Evolutionary conservation across 306 rosid species (phyloP).

Genomic region (Ormosia emarginata): DNA sequence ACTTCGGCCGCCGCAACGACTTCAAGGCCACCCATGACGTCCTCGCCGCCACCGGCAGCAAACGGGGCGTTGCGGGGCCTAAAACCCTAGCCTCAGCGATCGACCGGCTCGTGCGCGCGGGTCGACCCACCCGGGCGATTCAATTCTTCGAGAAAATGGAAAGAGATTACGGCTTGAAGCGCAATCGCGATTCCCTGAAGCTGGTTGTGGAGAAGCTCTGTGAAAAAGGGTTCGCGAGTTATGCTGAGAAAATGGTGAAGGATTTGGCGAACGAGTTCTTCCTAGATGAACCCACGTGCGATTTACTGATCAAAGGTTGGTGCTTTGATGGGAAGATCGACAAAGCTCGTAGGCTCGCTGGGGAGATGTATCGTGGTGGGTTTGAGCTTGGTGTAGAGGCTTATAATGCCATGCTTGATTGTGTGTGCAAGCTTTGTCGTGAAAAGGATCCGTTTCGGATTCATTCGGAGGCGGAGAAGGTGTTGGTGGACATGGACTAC

Average conservation of each 20-base stretch:
- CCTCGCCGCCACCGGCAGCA: conserved; percentile 27
- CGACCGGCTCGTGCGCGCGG: conserved; percentile 66
- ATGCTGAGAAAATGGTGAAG: conserved; percentile 76
- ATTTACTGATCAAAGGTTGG: conserved; percentile 63
- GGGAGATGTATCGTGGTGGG: conserved; percentile 83
- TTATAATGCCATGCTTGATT: conserved; percentile 70
- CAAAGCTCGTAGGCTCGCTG: conserved; percentile 67
- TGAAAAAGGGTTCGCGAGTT: conserved; percentile 54
- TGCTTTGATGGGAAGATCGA: conserved; percentile 67
- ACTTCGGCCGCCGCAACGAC: conserved; percentile 70
- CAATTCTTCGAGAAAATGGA: conserved; percentile 82
- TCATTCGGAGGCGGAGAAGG: conserved; percentile 56
- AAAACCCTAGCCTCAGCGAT: conserved; percentile 49
- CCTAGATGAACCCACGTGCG: conserved; percentile 58
- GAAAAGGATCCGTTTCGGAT: conserved; percentile 67
- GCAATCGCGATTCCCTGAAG: conserved; percentile 46
- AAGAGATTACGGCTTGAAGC: conserved; percentile 55
- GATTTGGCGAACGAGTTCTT: conserved; percentile 61
- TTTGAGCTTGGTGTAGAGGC: conserved; percentile 62
- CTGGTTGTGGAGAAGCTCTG: conserved; percentile 70
- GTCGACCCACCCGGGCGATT: conserved; percentile 51
- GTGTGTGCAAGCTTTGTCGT: conserved; percentile 64
- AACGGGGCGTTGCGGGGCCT: conserved; percentile 38
- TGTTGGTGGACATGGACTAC: conserved; percentile 67
- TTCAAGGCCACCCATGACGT: conserved; percentile 69